A percentile compares a stretch with the other conserved stretches of the same genome.
Evolutionary conservation across 2,329 filamentous ascomycete genomes (phyloP).

Genomic region (Sordariomycetes sp.): DNA sequence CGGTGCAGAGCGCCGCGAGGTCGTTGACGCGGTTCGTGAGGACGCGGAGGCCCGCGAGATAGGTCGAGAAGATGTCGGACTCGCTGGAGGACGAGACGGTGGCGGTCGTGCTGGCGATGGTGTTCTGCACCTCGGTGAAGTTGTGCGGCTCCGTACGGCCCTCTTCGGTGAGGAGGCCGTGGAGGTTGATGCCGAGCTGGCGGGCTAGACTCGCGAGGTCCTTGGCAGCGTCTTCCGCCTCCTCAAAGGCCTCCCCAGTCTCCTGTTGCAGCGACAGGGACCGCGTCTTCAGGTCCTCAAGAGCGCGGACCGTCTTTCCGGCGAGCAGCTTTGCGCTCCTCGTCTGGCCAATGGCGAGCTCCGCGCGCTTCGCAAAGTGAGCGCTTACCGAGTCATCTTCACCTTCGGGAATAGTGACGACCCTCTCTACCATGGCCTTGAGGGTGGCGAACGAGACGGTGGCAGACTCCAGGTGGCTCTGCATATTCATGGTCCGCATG

Average conservation of each 20-base stretch:
- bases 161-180: slow-evolving; percentile 56
- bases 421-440: slow-evolving; percentile 53
- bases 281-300: slow-evolving; percentile 65
- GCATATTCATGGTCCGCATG: slow-evolving; percentile 63
- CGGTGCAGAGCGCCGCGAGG: slow-evolving; percentile 54
- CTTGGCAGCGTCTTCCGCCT: slow-evolving; percentile 49
- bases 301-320: slow-evolving; percentile 61
- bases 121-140: slow-evolving; percentile 50
- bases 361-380: slow-evolving; percentile 57
- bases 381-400: slow-evolving; percentile 45
- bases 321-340: slow-evolving; percentile 75
- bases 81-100: slow-evolving; percentile 41
- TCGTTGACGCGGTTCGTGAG: slow-evolving; percentile 54
- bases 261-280: slow-evolving; percentile 62
- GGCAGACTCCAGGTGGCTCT: slow-evolving; percentile 70
- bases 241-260: slow-evolving; percentile 55
- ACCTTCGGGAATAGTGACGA: slow-evolving; percentile 29
- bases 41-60: slow-evolving; percentile 52
- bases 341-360: slow-evolving; percentile 59
- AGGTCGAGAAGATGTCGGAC: slow-evolving; percentile 56
- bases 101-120: slow-evolving; percentile 43
- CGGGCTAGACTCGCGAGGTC: slow-evolving; percentile 55
- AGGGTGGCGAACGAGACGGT: slow-evolving; percentile 53
- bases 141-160: slow-evolving; percentile 54
- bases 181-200: slow-evolving; percentile 52